Conservation (phyloP, 768 basidiomycete species). For the Lentinula raphanica region DNA sequence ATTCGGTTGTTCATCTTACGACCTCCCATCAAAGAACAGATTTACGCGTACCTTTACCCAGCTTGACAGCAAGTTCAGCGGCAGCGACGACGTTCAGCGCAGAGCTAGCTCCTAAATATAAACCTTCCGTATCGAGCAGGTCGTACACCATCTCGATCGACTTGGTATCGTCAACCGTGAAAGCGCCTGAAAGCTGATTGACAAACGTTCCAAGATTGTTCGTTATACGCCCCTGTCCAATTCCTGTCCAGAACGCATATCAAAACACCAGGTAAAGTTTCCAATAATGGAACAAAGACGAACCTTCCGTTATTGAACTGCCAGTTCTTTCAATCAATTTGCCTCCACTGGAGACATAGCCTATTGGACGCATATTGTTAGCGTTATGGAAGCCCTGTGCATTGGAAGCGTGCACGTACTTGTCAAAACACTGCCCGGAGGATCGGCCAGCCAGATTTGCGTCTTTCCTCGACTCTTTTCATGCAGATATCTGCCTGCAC, state of each 20-base stretch:
- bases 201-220: slow-evolving; percentile 84
- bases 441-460: slow-evolving; percentile 94
- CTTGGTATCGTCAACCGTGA: slow-evolving; percentile 83
- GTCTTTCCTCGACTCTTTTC: slow-evolving; percentile 75
- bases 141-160: slow-evolving; percentile 93
- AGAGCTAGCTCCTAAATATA: slow-evolving; percentile 92
- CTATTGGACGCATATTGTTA: neutral
- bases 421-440: slow-evolving; percentile 89
- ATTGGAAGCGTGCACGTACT: slow-evolving; percentile 22
- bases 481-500: slow-evolving; percentile 77
- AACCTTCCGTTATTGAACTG: slow-evolving; percentile 92
- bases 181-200: slow-evolving; percentile 70
- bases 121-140: slow-evolving; percentile 83
- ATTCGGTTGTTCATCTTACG: neutral
- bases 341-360: slow-evolving; percentile 73
- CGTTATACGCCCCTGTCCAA: slow-evolving; percentile 95
- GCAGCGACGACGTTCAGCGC: slow-evolving; percentile 96
- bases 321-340: slow-evolving; percentile 71
- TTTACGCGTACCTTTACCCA: slow-evolving; percentile 64
- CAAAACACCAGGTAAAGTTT: slow-evolving; percentile 1
- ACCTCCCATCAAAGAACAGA: neutral
- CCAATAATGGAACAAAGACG: slow-evolving; percentile 6
- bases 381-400: no score
- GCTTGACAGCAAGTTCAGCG: slow-evolving; percentile 74
- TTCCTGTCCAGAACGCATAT: slow-evolving; percentile 46